Percentiles rank a stretch among this genome's conserved stretches.
These are phyloP conservation scores for Cryptococcus depauperatus DNA, from an alignment of 1,284 basidiomycete species.

Conservation along the genomic window DNA sequence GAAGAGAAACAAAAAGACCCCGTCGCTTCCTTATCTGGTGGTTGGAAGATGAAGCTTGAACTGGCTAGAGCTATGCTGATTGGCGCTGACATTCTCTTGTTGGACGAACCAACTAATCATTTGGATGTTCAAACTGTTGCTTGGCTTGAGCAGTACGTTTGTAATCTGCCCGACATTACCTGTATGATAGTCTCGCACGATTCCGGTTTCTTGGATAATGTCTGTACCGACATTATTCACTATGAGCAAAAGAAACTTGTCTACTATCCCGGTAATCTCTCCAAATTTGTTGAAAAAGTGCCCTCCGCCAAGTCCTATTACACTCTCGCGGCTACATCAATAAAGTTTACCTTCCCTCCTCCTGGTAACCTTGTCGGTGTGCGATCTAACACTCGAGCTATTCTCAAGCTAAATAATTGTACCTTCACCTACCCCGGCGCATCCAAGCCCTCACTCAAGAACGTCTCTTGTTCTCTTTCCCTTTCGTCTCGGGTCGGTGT, in stretches of 20 bases:
- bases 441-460: constrained; percentile 68
- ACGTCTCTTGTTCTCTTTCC: constrained; percentile 87
- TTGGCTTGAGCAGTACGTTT: constrained; percentile 90
- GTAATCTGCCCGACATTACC: constrained; percentile 71
- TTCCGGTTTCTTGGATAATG: constrained; percentile 92
- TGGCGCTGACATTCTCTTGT: constrained; percentile 84
- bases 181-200: constrained; percentile 97
- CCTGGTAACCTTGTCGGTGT: constrained; percentile 97
- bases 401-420: constrained; percentile 84
- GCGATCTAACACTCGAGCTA: constrained; percentile 90
- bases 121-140: constrained; percentile 81
- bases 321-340: constrained; percentile 85
- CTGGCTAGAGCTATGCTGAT: constrained; percentile 91
- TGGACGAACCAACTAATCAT: constrained; percentile 51
- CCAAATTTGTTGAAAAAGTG: constrained; percentile 80
- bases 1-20: constrained; percentile 73
- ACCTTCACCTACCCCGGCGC: constrained; percentile 94
- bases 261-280: constrained; percentile 92
- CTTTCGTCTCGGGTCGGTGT: constrained; percentile 86
- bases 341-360: constrained; percentile 94
- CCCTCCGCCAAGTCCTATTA: constrained; percentile 97
- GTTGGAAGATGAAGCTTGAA: constrained; percentile 97
- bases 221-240: constrained; percentile 95
- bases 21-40: constrained; percentile 88
- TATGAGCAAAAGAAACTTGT: constrained; percentile 96